Evolutionary conservation across 129 eudicot genomes (phyloP).

Genomic region (Lactuca saligna): DNA sequence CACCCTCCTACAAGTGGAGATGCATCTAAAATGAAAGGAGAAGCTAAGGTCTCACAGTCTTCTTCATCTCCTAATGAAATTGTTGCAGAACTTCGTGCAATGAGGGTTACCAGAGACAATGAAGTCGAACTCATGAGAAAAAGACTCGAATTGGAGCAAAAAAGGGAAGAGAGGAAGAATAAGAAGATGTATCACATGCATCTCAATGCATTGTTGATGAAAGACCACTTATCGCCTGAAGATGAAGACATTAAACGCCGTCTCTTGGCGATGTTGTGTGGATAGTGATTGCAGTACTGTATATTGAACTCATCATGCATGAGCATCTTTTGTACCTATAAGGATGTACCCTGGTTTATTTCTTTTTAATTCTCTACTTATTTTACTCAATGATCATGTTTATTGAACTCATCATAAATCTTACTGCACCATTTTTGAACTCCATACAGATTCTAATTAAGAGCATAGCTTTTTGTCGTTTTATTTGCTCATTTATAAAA

Average conservation of each 20-base stretch:
- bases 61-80: neutral
- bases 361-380: too few species aligned
- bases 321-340: neutral
- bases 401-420: too few species aligned
- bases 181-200: neutral
- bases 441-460: too few species aligned
- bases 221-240: neutral
- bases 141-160: neutral
- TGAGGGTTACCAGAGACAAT: neutral
- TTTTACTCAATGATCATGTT: too few species aligned
- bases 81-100: neutral
- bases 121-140: neutral
- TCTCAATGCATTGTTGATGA: neutral
- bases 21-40: neutral
- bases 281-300: neutral
- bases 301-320: neutral
- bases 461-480: too few species aligned
- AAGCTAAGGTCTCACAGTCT: too few species aligned
- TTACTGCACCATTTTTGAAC: too few species aligned
- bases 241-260: neutral
- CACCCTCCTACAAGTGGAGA: neutral
- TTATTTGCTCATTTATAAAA: too few species aligned
- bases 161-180: neutral
- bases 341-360: neutral
- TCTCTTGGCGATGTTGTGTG: neutral